Conservation (phyloP, 306 rosid genomes). For the Trifolium repens region DNA sequence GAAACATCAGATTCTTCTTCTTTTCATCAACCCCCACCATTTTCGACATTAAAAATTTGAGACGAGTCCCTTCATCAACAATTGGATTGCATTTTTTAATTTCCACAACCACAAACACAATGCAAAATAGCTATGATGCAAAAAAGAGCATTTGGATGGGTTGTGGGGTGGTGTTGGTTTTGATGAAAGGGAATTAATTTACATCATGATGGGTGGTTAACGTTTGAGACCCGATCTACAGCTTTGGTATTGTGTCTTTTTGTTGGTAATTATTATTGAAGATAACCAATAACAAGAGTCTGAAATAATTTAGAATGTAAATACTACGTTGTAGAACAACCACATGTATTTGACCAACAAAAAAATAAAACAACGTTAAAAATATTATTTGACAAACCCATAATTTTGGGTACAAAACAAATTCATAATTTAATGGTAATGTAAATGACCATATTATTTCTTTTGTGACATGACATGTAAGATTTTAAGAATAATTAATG, state of each 20-base stretch:
- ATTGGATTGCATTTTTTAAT: conserved; percentile 9
- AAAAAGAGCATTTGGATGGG: conserved; percentile 4
- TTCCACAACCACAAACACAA: conserved; percentile 9
- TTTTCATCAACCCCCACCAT: conserved; percentile 27
- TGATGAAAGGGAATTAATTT: neutral
- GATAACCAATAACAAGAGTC: neutral
- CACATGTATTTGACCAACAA: neutral
- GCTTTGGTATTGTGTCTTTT: conserved; percentile 8
- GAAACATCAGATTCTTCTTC: conserved; percentile 22
- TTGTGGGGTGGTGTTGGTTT: conserved; percentile 28
- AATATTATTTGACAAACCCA: too few relatives aligned
- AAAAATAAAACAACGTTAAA: too few relatives aligned
- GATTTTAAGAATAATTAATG: too few relatives aligned
- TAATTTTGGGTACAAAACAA: too few relatives aligned
- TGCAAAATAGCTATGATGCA: neutral
- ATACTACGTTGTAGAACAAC: neutral
- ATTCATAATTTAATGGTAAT: too few relatives aligned
- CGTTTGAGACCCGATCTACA: neutral
- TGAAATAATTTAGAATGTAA: neutral
- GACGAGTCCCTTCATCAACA: neutral
- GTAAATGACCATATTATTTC: too few relatives aligned
- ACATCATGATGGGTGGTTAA: conserved; percentile 23
- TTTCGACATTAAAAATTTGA: conserved; percentile 17
- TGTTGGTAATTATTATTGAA: neutral
- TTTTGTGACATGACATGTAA: too few relatives aligned